A percentile compares a stretch with the other conserved stretches of the same genome.
Conservation (phyloP, 805 yeast genomes). For the Teunomyces gatunensis region DNA sequence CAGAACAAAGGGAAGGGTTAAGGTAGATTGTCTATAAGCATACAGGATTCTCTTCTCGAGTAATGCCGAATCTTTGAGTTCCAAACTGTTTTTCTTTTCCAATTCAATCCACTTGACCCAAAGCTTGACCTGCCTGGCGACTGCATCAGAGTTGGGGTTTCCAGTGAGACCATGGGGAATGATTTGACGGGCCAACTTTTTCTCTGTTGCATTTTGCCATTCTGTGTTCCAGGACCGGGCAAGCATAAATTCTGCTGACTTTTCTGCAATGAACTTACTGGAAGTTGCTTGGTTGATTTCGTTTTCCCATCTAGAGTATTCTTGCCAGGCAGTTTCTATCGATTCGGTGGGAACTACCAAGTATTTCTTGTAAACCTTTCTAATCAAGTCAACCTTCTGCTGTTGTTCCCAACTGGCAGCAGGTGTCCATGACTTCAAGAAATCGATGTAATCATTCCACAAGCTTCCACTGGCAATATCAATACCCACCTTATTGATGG, state of each 20-base stretch:
- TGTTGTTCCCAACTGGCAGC: conserved; percentile 80
- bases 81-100: conserved; percentile 72
- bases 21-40: conserved; percentile 69
- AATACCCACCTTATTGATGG: conserved; percentile 71
- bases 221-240: conserved; percentile 78
- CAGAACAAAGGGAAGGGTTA: conserved; percentile 60
- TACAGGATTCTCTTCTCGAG: conserved; percentile 60
- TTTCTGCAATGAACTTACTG: conserved; percentile 78
- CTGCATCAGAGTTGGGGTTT: conserved; percentile 14
- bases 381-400: conserved; percentile 70
- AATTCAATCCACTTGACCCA: conserved; percentile 80
- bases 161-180: conserved; percentile 23
- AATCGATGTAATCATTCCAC: conserved; percentile 83
- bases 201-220: conserved; percentile 56
- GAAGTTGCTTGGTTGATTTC: conserved; percentile 72
- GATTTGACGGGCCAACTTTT: conserved; percentile 42
- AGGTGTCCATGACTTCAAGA: conserved; percentile 76
- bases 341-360: conserved; percentile 73
- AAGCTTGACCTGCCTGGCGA: conserved; percentile 43
- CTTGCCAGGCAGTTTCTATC: conserved; percentile 77
- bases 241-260: conserved; percentile 80
- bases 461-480: conserved; percentile 70
- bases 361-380: conserved; percentile 69
- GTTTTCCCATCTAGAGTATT: conserved; percentile 81
- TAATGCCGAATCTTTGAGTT: conserved; percentile 45